phyloP scores from a whole-genome alignment of 164 flowering plant genomes.

The Sedum album region DNA sequence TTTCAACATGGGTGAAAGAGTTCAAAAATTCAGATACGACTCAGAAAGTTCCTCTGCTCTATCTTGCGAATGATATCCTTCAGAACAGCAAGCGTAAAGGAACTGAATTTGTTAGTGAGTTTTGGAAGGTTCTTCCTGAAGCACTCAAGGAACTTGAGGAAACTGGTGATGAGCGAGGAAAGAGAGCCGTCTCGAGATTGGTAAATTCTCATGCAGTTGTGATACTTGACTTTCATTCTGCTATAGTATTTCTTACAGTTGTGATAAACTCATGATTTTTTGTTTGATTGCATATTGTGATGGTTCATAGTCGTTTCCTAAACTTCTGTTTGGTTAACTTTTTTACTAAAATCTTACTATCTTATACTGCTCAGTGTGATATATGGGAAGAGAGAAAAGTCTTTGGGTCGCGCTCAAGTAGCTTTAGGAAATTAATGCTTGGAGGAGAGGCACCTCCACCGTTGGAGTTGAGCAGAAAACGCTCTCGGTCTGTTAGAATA shows the following conservation, averaged over 20 bases:
- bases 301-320: neutral
- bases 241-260: no score
- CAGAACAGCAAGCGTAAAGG: conserved; percentile 97
- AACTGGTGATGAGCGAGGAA: conserved; percentile 74
- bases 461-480: conserved; percentile 63
- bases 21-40: conserved; percentile 52
- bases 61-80: conserved; percentile 94
- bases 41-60: conserved; percentile 71
- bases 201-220: conserved; percentile 21
- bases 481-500: conserved; percentile 69
- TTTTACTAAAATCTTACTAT: neutral
- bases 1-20: conserved; percentile 84
- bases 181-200: conserved; percentile 73
- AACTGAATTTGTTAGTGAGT: conserved; percentile 78
- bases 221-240: neutral
- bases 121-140: conserved; percentile 92
- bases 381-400: conserved; percentile 97
- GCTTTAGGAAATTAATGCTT: conserved; percentile 72
- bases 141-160: conserved; percentile 66
- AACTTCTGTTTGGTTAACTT: neutral
- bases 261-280: neutral
- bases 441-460: conserved; percentile 69
- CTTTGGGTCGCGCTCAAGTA: conserved; percentile 68
- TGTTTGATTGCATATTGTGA: neutral
- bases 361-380: conserved; percentile 23